A percentile compares a stretch with the other conserved stretches of the same genome.
These are phyloP conservation scores for Eimeria mitis DNA, from an alignment of 169 alveolate species.

Conservation along the genomic window DNA sequence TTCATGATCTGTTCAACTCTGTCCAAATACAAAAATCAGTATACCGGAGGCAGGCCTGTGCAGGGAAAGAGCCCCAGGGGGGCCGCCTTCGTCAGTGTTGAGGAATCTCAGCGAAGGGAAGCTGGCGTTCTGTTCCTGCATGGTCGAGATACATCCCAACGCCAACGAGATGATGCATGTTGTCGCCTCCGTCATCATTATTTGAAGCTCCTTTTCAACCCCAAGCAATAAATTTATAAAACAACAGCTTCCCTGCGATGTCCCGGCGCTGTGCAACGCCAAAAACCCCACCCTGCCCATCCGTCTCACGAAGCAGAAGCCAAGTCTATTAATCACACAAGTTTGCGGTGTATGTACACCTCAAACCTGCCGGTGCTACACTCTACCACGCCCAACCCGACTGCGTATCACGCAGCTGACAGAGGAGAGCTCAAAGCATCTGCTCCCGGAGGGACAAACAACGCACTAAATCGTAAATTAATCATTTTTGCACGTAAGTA, in stretches of 20 bases:
- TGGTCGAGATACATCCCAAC: background rate
- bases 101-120: background rate
- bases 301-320: slow-evolving; percentile 12
- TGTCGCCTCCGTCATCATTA: background rate
- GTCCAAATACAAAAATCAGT: background rate
- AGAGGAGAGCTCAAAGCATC: background rate
- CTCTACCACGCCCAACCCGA: background rate
- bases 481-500: background rate
- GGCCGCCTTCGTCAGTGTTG: background rate
- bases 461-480: background rate
- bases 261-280: background rate
- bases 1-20: background rate
- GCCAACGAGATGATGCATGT: background rate
- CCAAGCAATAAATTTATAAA: background rate
- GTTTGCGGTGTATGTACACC: slow-evolving; percentile 17
- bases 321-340: background rate
- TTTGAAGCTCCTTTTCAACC: background rate
- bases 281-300: background rate
- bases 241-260: background rate
- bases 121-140: background rate
- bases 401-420: background rate
- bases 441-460: slow-evolving; percentile 1
- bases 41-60: background rate
- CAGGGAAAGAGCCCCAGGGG: background rate
- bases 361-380: slow-evolving; percentile 21